These are phyloP conservation scores for Taiwanofungus camphoratus DNA, from an alignment of 1,284 basidiomycete species.

Conservation along the genomic window DNA sequence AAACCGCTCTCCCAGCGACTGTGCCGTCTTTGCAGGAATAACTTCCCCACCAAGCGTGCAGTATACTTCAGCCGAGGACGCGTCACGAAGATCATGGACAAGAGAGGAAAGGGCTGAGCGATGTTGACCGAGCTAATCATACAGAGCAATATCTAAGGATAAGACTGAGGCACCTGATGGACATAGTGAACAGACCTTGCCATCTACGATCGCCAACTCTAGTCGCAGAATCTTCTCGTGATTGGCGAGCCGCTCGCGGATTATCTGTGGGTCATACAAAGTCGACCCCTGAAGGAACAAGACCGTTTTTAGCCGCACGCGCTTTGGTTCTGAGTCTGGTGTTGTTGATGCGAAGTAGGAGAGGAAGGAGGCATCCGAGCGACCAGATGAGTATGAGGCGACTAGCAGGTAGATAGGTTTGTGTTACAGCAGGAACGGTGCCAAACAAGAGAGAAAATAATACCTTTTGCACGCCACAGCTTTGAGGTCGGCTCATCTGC, in stretches of 20 bases:
- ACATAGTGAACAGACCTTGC: conserved; percentile 51
- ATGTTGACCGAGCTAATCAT: conserved; percentile 55
- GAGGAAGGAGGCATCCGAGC: conserved; percentile 54
- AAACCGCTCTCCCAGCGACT: conserved; percentile 44
- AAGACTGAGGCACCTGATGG: no score
- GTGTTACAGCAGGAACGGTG: not conserved
- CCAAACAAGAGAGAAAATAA: not conserved
- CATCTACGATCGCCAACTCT: conserved; percentile 77
- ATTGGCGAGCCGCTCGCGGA: conserved; percentile 44
- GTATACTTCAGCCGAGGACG: conserved; percentile 75
- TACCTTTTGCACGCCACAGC: conserved; percentile 72
- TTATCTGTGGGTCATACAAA: conserved; percentile 52
- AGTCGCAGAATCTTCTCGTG: conserved; percentile 53
- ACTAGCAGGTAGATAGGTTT: conserved; percentile 23
- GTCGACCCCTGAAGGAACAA: conserved; percentile 75
- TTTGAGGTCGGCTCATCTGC: conserved; percentile 46
- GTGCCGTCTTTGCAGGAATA: conserved; percentile 55
- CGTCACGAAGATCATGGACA: conserved; percentile 67
- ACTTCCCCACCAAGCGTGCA: conserved; percentile 72
- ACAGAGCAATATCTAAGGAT: no score
- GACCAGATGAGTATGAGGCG: conserved; percentile 48
- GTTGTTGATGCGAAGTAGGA: conserved; percentile 63
- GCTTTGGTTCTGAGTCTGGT: conserved; percentile 71
- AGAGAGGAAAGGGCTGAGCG: conserved; percentile 62
- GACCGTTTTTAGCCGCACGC: conserved; percentile 65